Conservation (phyloP, 257 asterid genomes). For the Parsonsia alboflavescens region DNA sequence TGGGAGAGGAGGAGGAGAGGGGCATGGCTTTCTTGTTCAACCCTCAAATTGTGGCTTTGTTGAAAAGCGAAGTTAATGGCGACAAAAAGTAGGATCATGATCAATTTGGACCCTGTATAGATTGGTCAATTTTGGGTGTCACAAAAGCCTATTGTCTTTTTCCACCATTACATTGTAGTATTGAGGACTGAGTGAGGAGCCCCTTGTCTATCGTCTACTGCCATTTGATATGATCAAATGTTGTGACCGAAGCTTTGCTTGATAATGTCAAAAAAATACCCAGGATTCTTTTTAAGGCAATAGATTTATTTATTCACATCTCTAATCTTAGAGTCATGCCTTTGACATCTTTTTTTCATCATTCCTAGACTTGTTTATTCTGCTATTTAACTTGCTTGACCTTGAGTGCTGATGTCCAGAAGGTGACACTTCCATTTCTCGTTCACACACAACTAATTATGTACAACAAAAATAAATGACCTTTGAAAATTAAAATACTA, state of each 20-base stretch:
- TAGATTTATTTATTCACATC: too few species aligned
- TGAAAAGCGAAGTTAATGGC: conserved; percentile 9
- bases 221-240: background rate
- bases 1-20: background rate
- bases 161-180: background rate
- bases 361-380: too few species aligned
- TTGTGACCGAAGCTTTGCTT: background rate
- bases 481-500: too few species aligned
- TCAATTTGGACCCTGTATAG: conserved; percentile 1
- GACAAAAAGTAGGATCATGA: background rate
- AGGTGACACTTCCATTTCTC: too few species aligned
- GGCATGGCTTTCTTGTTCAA: background rate
- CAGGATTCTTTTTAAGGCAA: background rate
- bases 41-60: conserved; percentile 4
- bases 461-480: too few species aligned
- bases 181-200: too few species aligned
- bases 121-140: conserved; percentile 12
- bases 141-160: background rate
- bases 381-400: too few species aligned
- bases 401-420: too few species aligned
- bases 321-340: too few species aligned
- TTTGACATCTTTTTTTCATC: too few species aligned
- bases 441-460: too few species aligned
- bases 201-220: background rate
- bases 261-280: background rate